Percentiles rank a stretch among this genome's conserved stretches.
Evolutionary conservation across 352 stramenopile genomes (phyloP).

Genomic region (Thalassiosira sp.): DNA sequence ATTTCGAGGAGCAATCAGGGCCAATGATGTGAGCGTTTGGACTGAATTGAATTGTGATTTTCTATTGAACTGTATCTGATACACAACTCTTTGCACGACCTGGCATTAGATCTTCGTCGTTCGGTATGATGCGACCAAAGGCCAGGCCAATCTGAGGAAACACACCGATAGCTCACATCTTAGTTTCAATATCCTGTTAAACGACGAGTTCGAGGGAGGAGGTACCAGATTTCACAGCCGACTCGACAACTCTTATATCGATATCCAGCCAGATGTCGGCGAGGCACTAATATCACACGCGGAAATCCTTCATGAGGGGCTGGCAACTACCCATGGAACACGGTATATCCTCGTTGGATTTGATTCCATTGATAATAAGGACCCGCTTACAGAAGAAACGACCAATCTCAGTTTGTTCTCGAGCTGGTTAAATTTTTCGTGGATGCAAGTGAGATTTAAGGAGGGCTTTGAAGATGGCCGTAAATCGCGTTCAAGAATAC

Average conservation of each 20-base stretch:
- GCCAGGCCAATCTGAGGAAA: conserved; percentile 31
- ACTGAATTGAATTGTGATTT: too few relatives aligned
- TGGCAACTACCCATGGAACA: conserved; percentile 50
- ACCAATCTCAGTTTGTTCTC: conserved; percentile 53
- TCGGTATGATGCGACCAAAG: conserved; percentile 56
- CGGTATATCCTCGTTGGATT: conserved; percentile 70
- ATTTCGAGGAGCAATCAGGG: conserved; percentile 40
- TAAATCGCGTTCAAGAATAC: conserved; percentile 6
- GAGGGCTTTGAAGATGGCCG: conserved; percentile 22
- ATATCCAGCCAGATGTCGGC: conserved; percentile 49
- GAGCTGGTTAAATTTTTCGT: conserved; percentile 58
- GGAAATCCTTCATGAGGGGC: conserved; percentile 57
- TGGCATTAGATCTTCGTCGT: conserved; percentile 76
- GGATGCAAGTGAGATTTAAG: conserved; percentile 49
- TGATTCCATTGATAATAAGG: conserved; percentile 50
- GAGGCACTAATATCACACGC: conserved; percentile 47
- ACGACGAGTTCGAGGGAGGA: conserved; percentile 69
- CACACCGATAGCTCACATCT: conserved; percentile 61
- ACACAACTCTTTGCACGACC: too few relatives aligned
- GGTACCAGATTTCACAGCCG: conserved; percentile 49
- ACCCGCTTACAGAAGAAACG: conserved; percentile 49
- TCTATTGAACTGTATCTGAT: too few relatives aligned
- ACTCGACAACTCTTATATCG: conserved; percentile 25
- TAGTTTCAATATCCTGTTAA: conserved; percentile 64
- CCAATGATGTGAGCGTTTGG: too few relatives aligned